Evolutionary conservation across 179 eudicot genomes (phyloP).

Genomic region (Beta macrorhiza): DNA sequence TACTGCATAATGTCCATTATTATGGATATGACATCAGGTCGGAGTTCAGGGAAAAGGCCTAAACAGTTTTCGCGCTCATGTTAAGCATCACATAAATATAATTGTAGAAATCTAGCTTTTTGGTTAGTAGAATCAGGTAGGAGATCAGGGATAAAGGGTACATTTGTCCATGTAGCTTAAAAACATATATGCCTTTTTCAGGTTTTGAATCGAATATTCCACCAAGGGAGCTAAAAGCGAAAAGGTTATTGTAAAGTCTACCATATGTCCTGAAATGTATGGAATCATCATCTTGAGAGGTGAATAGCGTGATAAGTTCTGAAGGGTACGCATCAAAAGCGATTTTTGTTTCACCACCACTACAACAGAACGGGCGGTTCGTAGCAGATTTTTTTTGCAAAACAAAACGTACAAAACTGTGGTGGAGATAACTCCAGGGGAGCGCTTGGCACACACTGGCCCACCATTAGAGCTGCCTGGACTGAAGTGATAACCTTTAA

Average conservation of each 20-base stretch:
- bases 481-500: too few species aligned
- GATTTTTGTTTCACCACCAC: neutral
- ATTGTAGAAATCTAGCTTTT: neutral
- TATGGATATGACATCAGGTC: neutral
- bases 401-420: neutral
- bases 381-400: neutral
- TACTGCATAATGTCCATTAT: neutral
- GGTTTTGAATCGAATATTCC: neutral
- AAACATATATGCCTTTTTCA: neutral
- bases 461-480: too few species aligned
- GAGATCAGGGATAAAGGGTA: neutral
- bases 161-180: constrained; percentile 4
- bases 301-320: neutral
- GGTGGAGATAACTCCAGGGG: too few species aligned
- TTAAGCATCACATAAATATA: constrained; percentile 9
- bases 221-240: neutral
- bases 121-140: neutral
- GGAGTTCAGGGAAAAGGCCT: neutral
- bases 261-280: neutral
- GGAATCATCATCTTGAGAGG: neutral
- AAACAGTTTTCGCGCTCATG: neutral
- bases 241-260: neutral
- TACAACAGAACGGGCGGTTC: neutral
- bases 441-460: too few species aligned
- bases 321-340: neutral